Conservation (phyloP, 345 rosid genomes). For the Microcos paniculata region DNA sequence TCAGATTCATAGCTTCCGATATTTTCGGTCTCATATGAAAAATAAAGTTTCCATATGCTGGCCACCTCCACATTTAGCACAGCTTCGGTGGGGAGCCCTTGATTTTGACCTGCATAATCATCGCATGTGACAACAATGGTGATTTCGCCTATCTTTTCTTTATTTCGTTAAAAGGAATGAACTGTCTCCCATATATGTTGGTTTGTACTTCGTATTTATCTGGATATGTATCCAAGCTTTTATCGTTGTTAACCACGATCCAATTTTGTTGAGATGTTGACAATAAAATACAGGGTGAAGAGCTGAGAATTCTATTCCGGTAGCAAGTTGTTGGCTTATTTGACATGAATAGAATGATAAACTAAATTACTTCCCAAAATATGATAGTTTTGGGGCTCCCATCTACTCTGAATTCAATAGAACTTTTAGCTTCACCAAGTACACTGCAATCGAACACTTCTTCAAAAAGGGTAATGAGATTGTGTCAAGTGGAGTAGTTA, state of each 20-base stretch:
- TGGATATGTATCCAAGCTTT: background rate
- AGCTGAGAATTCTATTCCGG: background rate
- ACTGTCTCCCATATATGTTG: background rate
- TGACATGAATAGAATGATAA: too few species aligned
- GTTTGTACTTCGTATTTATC: background rate
- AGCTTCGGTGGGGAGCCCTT: background rate
- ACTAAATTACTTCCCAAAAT: too few species aligned
- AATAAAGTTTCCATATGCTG: too few species aligned
- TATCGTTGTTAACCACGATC: background rate
- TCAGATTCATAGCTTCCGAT: slow-evolving; percentile 21
- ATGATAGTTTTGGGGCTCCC: too few species aligned
- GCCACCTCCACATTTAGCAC: background rate
- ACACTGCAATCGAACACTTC: too few species aligned
- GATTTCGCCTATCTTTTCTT: background rate
- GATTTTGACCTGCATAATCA: background rate
- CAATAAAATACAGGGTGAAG: background rate
- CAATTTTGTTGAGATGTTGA: background rate
- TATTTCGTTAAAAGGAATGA: background rate
- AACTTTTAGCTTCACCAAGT: too few species aligned
- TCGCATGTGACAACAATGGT: background rate
- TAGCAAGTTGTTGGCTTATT: background rate
- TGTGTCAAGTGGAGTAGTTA: too few species aligned
- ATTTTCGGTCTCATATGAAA: background rate
- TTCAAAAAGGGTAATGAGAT: too few species aligned
- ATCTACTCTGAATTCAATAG: too few species aligned